Conservation (phyloP, 208 protist species). For the Acanthamoeba triangularis region DNA sequence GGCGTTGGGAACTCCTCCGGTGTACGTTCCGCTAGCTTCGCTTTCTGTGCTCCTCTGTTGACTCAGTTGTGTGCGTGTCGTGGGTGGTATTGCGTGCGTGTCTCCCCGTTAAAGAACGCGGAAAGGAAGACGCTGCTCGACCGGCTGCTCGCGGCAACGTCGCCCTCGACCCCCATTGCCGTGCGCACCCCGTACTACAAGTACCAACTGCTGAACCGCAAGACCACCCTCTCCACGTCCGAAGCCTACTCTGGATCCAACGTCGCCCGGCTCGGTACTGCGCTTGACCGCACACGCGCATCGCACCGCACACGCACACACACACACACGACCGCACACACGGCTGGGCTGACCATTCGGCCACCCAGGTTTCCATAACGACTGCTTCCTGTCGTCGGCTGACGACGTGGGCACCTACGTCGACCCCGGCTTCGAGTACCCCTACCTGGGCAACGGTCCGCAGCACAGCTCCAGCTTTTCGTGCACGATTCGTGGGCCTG, state of each 20-base stretch:
- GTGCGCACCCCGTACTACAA: slow-evolving; percentile 3
- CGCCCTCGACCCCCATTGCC: not conserved
- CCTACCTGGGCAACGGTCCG: not conserved
- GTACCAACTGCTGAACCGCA: not conserved
- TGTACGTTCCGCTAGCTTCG: not conserved
- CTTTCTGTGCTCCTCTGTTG: not conserved
- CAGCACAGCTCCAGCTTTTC: not conserved
- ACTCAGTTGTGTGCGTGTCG: not conserved
- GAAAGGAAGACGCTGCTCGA: not conserved
- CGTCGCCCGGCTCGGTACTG: not conserved
- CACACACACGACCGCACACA: too few relatives aligned
- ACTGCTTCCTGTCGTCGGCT: not conserved
- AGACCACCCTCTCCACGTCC: not conserved
- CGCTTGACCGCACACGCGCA: not conserved
- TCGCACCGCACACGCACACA: too few relatives aligned
- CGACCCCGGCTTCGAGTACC: not conserved
- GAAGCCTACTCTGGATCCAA: slow-evolving; percentile 21
- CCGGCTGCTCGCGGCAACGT: not conserved
- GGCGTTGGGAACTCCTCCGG: not conserved
- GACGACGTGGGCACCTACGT: not conserved
- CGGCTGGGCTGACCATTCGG: too few relatives aligned
- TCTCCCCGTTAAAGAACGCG: not conserved
- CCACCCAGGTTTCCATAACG: not conserved
- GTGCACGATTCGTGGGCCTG: too few relatives aligned
- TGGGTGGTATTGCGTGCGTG: too few relatives aligned